Base-by-base conservation (phyloP, 352 stramenopile genomes). In the Saprolegnia parasitica region DNA sequence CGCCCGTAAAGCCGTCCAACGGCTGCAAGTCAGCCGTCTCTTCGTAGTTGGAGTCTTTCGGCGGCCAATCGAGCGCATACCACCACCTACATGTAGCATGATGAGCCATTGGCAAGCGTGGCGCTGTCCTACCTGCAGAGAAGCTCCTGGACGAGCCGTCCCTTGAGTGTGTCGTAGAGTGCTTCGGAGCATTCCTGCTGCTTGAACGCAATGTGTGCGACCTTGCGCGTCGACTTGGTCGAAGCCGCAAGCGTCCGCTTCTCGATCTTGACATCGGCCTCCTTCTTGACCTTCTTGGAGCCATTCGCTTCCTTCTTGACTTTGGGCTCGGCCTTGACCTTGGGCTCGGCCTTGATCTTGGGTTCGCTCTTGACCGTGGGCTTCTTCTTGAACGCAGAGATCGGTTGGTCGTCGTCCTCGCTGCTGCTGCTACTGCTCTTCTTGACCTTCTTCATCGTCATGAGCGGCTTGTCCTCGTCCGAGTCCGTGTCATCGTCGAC, bases 171-270 rank as follows among this genome's bases (percentile, higher is more conserved):
- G 56, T 87, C 72, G 61, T 95, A 95, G 23, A 95, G 74, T 57
- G 90, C 76, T 66, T 95, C 86, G 26, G 86, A 89, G 71, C 80
- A 90, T 70, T 91, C 86, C 62, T 95, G 84, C 71, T 95, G 86
- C 50, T 89, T 89, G 65, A 88, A 90, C 67, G 88, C 89, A 76
- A 93, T 91, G 78, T 87, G 42, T n/a, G 89, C 86, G 47, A 65
- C 75, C 68, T 75, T 76, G 47, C 77, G 77, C 26, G 73, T 68
- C n/a, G 74, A 63, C 20, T 79, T 76, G 18, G 71, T 72, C 40
- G 64, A 63, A 13, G 63, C 72, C 21, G 45, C 10, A 21, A 72
- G 65, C 37, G 65, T 71, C 3, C 68, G 45, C 49, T 71, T 67
- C 32, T 62, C 39, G 8, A 46, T 49, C 35, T 60, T 62, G 21